Percentiles rank a stretch among this genome's conserved stretches.
These are phyloP conservation scores for Trichosanthes truncata DNA, from an alignment of 306 rosid species.

Conservation along the genomic window DNA sequence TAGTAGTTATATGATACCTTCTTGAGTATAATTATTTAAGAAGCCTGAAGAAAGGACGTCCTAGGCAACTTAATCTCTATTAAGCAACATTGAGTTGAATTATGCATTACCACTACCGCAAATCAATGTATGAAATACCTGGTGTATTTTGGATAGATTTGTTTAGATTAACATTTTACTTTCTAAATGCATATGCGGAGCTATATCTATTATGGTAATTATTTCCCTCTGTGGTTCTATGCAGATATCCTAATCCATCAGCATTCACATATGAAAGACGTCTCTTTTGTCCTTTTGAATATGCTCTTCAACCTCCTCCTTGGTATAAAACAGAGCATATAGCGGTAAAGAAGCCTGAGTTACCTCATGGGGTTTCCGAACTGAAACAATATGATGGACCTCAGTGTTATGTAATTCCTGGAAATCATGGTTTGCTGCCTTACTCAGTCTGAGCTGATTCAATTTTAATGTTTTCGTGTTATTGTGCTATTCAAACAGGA, in stretches of 20 bases:
- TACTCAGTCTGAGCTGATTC: constrained; percentile 4
- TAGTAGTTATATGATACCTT: neutral
- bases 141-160: neutral
- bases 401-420: constrained; percentile 91
- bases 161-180: neutral
- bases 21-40: neutral
- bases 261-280: constrained; percentile 86
- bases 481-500: neutral
- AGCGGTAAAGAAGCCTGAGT: constrained; percentile 79
- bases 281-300: constrained; percentile 82
- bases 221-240: neutral
- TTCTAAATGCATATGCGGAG: neutral
- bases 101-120: neutral
- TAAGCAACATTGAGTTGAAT: neutral
- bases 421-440: constrained; percentile 80
- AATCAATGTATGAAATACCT: neutral
- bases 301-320: constrained; percentile 89
- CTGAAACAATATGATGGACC: constrained; percentile 77
- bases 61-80: neutral
- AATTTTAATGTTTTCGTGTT: constrained; percentile 6
- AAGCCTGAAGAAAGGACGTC: neutral
- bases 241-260: constrained; percentile 92
- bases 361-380: constrained; percentile 51
- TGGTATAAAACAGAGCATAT: constrained; percentile 69
- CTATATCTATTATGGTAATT: neutral